Evolutionary conservation across 768 basidiomycete species (phyloP).

Genomic region (Tephrocybe sp.): DNA sequence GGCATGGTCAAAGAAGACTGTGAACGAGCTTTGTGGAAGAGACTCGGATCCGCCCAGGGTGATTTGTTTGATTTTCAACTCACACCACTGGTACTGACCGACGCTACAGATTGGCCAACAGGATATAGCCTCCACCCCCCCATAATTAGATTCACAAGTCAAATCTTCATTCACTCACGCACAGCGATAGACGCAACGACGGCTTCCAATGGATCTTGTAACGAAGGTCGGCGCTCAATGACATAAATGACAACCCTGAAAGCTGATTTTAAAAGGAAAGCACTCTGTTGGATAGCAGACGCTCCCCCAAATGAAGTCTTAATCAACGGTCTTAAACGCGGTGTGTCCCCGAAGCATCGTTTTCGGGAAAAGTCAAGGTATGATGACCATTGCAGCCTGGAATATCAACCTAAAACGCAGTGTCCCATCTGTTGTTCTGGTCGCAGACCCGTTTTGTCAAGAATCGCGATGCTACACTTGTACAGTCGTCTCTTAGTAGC

Average conservation of each 20-base stretch:
- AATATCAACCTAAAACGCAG: neutral
- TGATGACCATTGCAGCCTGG: constrained; percentile 9
- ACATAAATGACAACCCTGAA: neutral
- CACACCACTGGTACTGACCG: neutral
- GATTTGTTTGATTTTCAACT: constrained; percentile 5
- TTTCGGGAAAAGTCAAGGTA: constrained; percentile 62
- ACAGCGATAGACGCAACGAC: constrained; percentile 24
- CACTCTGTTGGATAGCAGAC: constrained; percentile 69
- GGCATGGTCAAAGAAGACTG: constrained; percentile 56
- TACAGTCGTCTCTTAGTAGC: constrained; percentile 25
- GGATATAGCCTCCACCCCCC: constrained; percentile 52
- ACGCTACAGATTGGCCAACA: constrained; percentile 37
- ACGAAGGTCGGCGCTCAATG: constrained; percentile 54
- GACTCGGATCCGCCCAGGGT: constrained; percentile 49
- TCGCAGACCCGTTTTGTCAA: constrained; percentile 49
- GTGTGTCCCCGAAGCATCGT: constrained; percentile 70
- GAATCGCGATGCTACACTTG: constrained; percentile 50
- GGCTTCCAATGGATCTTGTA: constrained; percentile 47
- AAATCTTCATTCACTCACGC: constrained; percentile 60
- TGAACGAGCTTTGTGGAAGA: constrained; percentile 59
- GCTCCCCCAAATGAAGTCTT: constrained; percentile 55
- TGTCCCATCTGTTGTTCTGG: neutral
- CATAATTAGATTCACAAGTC: constrained; percentile 52
- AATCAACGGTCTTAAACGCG: constrained; percentile 78
- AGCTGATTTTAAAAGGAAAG: constrained; percentile 31